phyloP scores from a whole-genome alignment of 73 alveolate genomes.

The Tetrahymena elliotti region DNA sequence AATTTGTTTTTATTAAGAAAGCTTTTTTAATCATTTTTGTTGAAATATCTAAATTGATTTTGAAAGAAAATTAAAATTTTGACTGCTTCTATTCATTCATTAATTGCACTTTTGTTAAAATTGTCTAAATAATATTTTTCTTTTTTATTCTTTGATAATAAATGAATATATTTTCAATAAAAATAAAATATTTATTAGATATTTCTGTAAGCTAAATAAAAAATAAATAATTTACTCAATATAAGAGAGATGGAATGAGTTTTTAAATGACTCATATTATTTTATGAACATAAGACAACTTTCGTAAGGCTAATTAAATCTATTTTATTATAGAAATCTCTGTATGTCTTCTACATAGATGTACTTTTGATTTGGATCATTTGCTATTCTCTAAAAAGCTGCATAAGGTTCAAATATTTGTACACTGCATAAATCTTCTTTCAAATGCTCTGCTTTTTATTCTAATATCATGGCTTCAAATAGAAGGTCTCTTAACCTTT shows the following conservation, averaged over 20 bases:
- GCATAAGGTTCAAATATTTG: background rate
- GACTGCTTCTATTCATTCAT: too few species aligned
- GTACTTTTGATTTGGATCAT: background rate
- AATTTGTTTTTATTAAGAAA: too few species aligned
- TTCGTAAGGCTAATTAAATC: background rate
- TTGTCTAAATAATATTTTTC: too few species aligned
- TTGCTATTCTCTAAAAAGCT: background rate
- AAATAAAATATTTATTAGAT: too few species aligned
- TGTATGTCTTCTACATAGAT: background rate
- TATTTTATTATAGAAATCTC: background rate
- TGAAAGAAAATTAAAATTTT: too few species aligned
- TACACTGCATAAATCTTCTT: background rate
- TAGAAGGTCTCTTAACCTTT: background rate
- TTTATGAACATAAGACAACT: background rate
- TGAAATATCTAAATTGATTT: too few species aligned
- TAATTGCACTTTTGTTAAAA: too few species aligned
- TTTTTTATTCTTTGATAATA: background rate
- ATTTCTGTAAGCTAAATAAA: too few species aligned
- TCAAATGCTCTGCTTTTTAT: background rate
- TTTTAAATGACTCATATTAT: background rate
- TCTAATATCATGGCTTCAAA: background rate
- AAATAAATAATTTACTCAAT: background rate
- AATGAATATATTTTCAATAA: background rate
- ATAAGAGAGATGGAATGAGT: background rate
- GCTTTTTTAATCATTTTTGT: too few species aligned